These are phyloP conservation scores for Schwanniomyces polymorphus DNA, from an alignment of 805 yeast species.

Conservation along the genomic window DNA sequence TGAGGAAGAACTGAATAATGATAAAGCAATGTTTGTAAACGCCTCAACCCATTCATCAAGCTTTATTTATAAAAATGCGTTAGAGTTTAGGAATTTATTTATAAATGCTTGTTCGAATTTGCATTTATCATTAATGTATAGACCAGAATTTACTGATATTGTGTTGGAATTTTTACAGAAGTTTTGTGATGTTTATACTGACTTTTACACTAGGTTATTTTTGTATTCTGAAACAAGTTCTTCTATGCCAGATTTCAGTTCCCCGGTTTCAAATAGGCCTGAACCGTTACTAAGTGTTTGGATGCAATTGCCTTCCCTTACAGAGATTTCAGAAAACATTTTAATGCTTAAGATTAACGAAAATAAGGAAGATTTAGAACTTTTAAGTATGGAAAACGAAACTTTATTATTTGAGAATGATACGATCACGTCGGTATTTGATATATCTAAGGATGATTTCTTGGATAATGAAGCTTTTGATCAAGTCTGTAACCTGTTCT, in stretches of 20 bases:
- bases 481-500: conserved; percentile 51
- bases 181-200: conserved; percentile 31
- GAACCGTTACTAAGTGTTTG: conserved; percentile 29
- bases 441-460: conserved; percentile 48
- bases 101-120: conserved; percentile 49
- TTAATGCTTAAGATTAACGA: conserved; percentile 11
- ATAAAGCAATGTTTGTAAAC: neutral
- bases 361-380: conserved; percentile 8
- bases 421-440: conserved; percentile 18
- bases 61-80: conserved; percentile 41
- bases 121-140: conserved; percentile 60
- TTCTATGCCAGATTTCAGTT: neutral
- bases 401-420: conserved; percentile 23
- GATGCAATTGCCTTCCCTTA: conserved; percentile 32
- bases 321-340: conserved; percentile 18
- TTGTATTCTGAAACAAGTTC: conserved; percentile 21
- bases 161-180: conserved; percentile 37
- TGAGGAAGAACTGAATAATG: conserved; percentile 18
- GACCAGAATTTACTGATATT: conserved; percentile 52
- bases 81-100: conserved; percentile 48
- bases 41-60: conserved; percentile 1
- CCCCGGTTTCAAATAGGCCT: conserved; percentile 13
- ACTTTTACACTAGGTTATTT: conserved; percentile 37
- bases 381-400: conserved; percentile 23
- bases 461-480: conserved; percentile 54